Evolutionary conservation across 768 basidiomycete species (phyloP).

Genomic region (Strobilomyces dryophilus): DNA sequence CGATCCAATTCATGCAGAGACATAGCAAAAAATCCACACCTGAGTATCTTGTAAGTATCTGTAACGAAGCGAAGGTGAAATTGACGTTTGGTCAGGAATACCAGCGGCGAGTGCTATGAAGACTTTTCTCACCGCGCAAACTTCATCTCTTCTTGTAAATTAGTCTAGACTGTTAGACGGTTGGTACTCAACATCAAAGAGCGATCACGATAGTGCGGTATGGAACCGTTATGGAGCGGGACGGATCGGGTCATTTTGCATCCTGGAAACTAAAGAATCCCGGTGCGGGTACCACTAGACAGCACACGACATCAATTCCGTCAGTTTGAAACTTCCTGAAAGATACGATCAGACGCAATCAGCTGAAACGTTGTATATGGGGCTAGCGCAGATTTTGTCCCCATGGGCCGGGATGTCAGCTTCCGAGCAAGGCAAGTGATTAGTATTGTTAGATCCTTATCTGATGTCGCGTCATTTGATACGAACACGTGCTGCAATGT

Average conservation of each 20-base stretch:
- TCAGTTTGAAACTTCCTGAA: conserved; percentile 13
- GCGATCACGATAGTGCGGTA: neutral
- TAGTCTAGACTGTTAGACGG: neutral
- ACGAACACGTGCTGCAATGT: neutral
- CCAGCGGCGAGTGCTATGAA: neutral
- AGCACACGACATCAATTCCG: neutral
- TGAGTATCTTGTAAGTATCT: conserved; percentile 72
- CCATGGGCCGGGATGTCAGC: neutral
- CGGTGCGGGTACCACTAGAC: neutral
- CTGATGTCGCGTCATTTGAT: neutral
- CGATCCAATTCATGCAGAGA: neutral
- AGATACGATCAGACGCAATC: conserved; percentile 2
- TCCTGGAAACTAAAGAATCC: conserved; percentile 2
- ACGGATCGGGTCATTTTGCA: conserved; percentile 8
- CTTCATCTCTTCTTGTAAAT: conserved; percentile 40
- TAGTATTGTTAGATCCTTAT: neutral
- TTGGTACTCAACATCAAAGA: neutral
- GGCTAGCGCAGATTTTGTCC: neutral
- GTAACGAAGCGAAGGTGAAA: neutral
- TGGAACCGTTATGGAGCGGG: conserved; percentile 2
- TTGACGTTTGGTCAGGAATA: neutral
- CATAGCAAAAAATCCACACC: conserved; percentile 32
- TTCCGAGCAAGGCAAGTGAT: neutral
- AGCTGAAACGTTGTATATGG: neutral
- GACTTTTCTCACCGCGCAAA: conserved; percentile 46